Evolutionary conservation across 2,329 filamentous ascomycete genomes (phyloP).

Genomic region (Cladophialophora carrionii): DNA sequence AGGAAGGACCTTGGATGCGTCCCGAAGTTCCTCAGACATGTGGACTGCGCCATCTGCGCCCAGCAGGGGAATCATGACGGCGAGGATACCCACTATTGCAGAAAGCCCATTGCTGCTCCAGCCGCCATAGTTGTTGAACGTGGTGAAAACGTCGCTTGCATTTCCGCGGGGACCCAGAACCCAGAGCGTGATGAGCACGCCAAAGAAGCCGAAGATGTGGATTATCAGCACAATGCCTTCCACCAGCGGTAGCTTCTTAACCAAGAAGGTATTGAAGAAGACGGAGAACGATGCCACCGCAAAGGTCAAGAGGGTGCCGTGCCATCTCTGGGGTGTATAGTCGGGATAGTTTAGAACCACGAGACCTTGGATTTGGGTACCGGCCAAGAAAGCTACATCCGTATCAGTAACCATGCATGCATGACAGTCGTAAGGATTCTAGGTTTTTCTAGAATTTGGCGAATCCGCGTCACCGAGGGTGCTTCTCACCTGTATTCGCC

Average conservation of each 20-base stretch:
- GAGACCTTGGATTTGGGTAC: conserved; percentile 52
- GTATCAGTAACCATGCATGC: conserved; percentile 20
- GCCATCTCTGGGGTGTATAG: conserved; percentile 50
- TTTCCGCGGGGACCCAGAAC: conserved; percentile 48
- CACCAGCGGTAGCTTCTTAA: conserved; percentile 47
- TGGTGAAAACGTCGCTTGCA: conserved; percentile 46
- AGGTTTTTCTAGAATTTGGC: neutral
- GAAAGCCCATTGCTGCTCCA: conserved; percentile 44
- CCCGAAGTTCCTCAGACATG: conserved; percentile 46
- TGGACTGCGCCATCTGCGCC: conserved; percentile 40
- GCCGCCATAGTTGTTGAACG: conserved; percentile 47
- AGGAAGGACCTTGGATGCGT: conserved; percentile 45
- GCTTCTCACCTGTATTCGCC: conserved; percentile 33
- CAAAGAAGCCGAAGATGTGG: conserved; percentile 50
- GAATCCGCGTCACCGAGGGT: neutral
- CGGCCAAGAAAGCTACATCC: conserved; percentile 47
- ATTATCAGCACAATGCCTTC: conserved; percentile 50
- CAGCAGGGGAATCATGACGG: conserved; percentile 38
- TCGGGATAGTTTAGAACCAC: conserved; percentile 49
- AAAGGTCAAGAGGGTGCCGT: conserved; percentile 51
- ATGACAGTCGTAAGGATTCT: conserved; percentile 18
- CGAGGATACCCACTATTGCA: conserved; percentile 40
- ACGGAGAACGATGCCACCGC: conserved; percentile 47
- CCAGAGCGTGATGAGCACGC: conserved; percentile 51
- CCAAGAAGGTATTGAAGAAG: conserved; percentile 50